phyloP scores from a whole-genome alignment of 1,284 basidiomycete genomes.

The Athelia sp. region DNA sequence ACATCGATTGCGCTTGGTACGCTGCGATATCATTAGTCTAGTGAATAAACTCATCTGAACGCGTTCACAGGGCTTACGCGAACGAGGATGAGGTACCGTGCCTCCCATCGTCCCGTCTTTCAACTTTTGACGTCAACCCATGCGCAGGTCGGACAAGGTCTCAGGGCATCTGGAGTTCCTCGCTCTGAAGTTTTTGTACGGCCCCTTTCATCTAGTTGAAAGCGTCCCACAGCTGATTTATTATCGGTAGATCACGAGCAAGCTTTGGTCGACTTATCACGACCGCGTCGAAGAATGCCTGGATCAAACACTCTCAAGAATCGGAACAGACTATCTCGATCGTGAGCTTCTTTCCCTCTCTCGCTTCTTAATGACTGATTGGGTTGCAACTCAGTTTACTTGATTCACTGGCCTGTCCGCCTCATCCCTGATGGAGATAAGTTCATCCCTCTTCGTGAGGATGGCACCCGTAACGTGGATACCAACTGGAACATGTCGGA shows the following conservation, averaged over 20 bases:
- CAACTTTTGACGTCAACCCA: too few relatives aligned
- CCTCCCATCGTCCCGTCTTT: too few relatives aligned
- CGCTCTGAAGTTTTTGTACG: conserved; percentile 80
- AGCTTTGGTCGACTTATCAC: conserved; percentile 71
- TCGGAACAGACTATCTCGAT: conserved; percentile 79
- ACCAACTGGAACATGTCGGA: conserved; percentile 29
- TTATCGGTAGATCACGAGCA: conserved; percentile 70
- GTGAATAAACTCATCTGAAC: too few relatives aligned
- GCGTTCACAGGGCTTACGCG: conserved; percentile 59
- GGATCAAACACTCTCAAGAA: conserved; percentile 64
- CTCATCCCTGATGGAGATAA: conserved; percentile 49
- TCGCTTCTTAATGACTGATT: too few relatives aligned
- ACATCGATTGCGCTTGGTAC: conserved; percentile 80
- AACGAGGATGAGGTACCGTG: conserved; percentile 84
- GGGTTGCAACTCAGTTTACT: too few relatives aligned
- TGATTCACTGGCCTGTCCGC: conserved; percentile 82
- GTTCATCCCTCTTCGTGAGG: conserved; percentile 6
- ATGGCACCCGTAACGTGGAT: conserved; percentile 28
- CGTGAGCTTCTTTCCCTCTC: too few relatives aligned
- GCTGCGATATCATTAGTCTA: too few relatives aligned
- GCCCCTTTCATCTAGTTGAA: too few relatives aligned
- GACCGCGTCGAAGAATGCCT: conserved; percentile 68
- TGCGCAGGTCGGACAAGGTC: conserved; percentile 84
- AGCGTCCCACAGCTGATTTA: too few relatives aligned
- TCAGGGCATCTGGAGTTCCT: conserved; percentile 72